These are phyloP conservation scores for Boletus barrowsii DNA, from an alignment of 768 basidiomycete genomes.

Conservation along the genomic window DNA sequence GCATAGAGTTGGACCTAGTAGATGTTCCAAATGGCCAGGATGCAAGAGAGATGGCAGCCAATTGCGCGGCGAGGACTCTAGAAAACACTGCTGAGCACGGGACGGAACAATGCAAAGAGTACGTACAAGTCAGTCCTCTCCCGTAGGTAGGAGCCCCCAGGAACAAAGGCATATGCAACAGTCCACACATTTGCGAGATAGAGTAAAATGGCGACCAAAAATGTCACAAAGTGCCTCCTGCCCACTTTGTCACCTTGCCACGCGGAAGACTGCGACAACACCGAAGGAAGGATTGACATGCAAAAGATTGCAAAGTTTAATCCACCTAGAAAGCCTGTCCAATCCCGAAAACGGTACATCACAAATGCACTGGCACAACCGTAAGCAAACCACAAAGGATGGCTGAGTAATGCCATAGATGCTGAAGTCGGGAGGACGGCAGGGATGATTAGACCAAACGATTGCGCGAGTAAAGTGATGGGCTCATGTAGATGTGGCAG, in stretches of 20 bases:
- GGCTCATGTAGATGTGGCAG: constrained; percentile 69
- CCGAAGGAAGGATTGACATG: constrained; percentile 57
- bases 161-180: constrained; percentile 89
- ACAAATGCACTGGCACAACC: constrained; percentile 52
- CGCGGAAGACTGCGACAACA: constrained; percentile 47
- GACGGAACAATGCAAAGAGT: background rate
- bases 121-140: constrained; percentile 75
- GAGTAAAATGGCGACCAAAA: constrained; percentile 60
- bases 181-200: constrained; percentile 75
- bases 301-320: constrained; percentile 59
- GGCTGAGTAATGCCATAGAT: constrained; percentile 32
- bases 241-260: constrained; percentile 38
- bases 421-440: constrained; percentile 25
- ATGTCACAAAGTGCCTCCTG: constrained; percentile 52
- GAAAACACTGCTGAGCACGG: background rate
- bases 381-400: constrained; percentile 52
- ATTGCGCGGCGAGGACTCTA: constrained; percentile 55
- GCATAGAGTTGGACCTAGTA: background rate
- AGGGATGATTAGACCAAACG: constrained; percentile 50
- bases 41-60: constrained; percentile 46
- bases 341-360: constrained; percentile 60
- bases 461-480: constrained; percentile 62
- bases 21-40: constrained; percentile 35
- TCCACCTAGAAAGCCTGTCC: constrained; percentile 71
- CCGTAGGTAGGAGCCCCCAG: constrained; percentile 68